Evolutionary conservation across 2,329 filamentous ascomycete genomes (phyloP).

Genomic region (Akanthomyces muscarius): DNA sequence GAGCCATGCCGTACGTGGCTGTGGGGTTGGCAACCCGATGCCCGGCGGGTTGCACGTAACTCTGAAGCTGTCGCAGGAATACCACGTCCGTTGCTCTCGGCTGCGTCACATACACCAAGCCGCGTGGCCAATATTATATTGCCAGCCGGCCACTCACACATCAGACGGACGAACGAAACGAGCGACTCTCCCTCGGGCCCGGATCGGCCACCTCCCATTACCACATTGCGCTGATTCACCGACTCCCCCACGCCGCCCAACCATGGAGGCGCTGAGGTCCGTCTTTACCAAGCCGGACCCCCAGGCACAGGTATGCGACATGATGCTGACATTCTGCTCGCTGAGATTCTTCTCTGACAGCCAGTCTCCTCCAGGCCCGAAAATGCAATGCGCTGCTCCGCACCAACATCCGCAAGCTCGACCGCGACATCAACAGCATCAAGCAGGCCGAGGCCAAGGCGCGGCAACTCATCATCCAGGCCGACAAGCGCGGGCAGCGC

Average conservation of each 20-base stretch:
- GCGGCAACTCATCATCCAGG: constrained; percentile 76
- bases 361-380: constrained; percentile 59
- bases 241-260: constrained; percentile 13
- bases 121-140: neutral
- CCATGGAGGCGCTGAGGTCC: constrained; percentile 83
- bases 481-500: constrained; percentile 74
- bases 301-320: constrained; percentile 71
- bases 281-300: constrained; percentile 92
- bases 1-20: neutral
- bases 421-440: constrained; percentile 81
- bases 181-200: neutral
- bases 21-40: constrained; percentile 4
- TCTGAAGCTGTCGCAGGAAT: neutral
- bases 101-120: neutral
- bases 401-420: constrained; percentile 85
- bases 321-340: neutral
- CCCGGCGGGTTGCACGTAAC: neutral
- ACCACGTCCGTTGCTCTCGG: constrained; percentile 1
- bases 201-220: neutral
- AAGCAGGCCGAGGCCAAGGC: constrained; percentile 80
- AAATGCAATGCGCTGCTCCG: constrained; percentile 94
- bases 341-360: neutral
- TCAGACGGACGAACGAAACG: neutral
- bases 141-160: neutral
- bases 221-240: constrained; percentile 10